Conservation (phyloP, 2,329 filamentous ascomycete species). For the Fusarium compactum region DNA sequence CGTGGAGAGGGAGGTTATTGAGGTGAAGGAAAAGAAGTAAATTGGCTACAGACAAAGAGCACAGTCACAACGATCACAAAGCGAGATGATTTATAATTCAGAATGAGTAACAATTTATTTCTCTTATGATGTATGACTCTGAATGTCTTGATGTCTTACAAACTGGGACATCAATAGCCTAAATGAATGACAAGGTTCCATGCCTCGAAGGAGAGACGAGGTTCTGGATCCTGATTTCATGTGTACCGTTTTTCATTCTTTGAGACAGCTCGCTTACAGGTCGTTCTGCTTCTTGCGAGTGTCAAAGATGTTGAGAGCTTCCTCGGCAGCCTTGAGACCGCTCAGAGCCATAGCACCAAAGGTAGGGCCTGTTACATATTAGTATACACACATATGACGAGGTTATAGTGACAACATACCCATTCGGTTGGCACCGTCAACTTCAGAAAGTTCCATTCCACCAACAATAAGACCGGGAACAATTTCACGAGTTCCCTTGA, state of each 20-base stretch:
- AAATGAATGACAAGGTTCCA: slow-evolving; percentile 34
- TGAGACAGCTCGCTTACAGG: slow-evolving; percentile 53
- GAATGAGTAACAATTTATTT: slow-evolving; percentile 9
- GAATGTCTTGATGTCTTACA: not conserved
- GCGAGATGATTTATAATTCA: not conserved
- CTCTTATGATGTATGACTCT: slow-evolving; percentile 1
- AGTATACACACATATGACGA: not conserved
- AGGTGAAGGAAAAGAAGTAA: slow-evolving; percentile 6
- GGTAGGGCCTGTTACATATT: slow-evolving; percentile 66
- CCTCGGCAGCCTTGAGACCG: slow-evolving; percentile 92
- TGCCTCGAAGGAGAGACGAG: slow-evolving; percentile 32
- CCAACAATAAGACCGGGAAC: slow-evolving; percentile 91
- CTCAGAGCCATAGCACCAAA: slow-evolving; percentile 91
- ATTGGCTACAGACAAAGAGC: too few relatives aligned
- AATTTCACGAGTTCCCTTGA: slow-evolving; percentile 90
- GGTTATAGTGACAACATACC: slow-evolving; percentile 56
- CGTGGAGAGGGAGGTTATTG: not conserved
- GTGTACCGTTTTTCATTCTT: not conserved
- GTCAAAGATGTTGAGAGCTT: slow-evolving; percentile 82
- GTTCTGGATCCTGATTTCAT: not conserved
- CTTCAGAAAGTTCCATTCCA: slow-evolving; percentile 92
- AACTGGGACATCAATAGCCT: not conserved
- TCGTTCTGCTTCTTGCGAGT: slow-evolving; percentile 81
- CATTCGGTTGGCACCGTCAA: slow-evolving; percentile 93
- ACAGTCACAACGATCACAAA: not conserved